These are phyloP conservation scores for Thelonectria olida DNA, from an alignment of 2,329 filamentous ascomycete species.

Conservation along the genomic window DNA sequence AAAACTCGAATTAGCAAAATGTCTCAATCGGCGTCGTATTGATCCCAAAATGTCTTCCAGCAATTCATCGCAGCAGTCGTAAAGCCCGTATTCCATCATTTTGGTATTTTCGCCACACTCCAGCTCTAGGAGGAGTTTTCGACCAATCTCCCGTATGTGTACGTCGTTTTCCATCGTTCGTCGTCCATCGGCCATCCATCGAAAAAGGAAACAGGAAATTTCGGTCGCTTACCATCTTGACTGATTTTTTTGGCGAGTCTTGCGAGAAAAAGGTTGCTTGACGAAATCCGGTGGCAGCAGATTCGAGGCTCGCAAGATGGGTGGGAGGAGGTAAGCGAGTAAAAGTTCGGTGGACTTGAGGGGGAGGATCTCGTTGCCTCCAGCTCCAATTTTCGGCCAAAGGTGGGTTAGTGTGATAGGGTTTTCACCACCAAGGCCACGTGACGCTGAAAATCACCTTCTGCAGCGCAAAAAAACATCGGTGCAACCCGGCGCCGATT, in stretches of 20 bases:
- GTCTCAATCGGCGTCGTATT: slow-evolving; percentile 31
- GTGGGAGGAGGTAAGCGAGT: slow-evolving; percentile 57
- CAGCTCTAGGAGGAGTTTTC: slow-evolving; percentile 27
- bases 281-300: slow-evolving; percentile 66
- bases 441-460: slow-evolving; percentile 39
- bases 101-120: slow-evolving; percentile 29
- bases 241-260: slow-evolving; percentile 60
- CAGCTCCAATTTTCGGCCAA: slow-evolving; percentile 49
- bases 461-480: slow-evolving; percentile 31
- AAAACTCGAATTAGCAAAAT: slow-evolving; percentile 56
- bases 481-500: slow-evolving; percentile 32
- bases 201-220: slow-evolving; percentile 26
- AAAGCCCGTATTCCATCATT: slow-evolving; percentile 26
- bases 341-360: slow-evolving; percentile 58
- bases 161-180: slow-evolving; percentile 28
- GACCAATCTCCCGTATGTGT: slow-evolving; percentile 30
- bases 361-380: slow-evolving; percentile 46
- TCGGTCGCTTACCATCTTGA: slow-evolving; percentile 73
- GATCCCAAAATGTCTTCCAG: slow-evolving; percentile 24
- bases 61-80: slow-evolving; percentile 17
- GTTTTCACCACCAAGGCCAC: slow-evolving; percentile 48
- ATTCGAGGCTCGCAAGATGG: slow-evolving; percentile 62
- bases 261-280: slow-evolving; percentile 60
- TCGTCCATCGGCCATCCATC: slow-evolving; percentile 32
- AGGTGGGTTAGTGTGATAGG: slow-evolving; percentile 51